phyloP scores from a whole-genome alignment of 768 basidiomycete genomes.

The Sarcomyxa edulis region DNA sequence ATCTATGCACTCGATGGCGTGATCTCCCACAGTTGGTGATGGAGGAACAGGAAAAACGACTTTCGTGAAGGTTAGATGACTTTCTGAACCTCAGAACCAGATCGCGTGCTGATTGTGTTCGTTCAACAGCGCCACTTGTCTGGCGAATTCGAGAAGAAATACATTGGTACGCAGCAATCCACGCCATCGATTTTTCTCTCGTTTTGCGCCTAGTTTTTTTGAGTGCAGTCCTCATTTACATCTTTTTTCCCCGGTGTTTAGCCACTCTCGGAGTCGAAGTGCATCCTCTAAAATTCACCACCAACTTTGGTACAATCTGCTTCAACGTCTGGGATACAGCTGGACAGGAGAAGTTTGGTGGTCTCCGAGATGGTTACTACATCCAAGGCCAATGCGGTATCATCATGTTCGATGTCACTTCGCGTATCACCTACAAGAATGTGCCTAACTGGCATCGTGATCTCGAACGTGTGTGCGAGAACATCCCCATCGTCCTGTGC shows the following conservation, averaged over 20 bases:
- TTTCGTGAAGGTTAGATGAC: constrained; percentile 81
- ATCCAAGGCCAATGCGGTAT: constrained; percentile 99
- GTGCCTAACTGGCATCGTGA: constrained; percentile 99
- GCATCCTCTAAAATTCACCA: constrained; percentile 91
- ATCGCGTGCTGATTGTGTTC: constrained; percentile 55
- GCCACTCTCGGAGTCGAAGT: constrained; percentile 99
- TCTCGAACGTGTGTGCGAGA: constrained; percentile 98
- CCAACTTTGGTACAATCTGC: constrained; percentile 98
- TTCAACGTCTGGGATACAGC: constrained; percentile 99
- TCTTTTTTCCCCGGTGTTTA: constrained; percentile 35
- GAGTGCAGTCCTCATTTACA: constrained; percentile 9
- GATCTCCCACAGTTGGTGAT: constrained; percentile 68
- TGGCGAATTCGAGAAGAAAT: constrained; percentile 99
- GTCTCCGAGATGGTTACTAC: constrained; percentile 94
- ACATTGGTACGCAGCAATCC: constrained; percentile 69
- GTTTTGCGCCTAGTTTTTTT: constrained; percentile 13
- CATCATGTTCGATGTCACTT: constrained; percentile 99
- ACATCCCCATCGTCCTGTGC: constrained; percentile 98
- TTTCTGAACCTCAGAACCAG: constrained; percentile 17
- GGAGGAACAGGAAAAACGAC: constrained; percentile 98
- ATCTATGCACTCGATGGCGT: constrained; percentile 16
- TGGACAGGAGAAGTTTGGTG: constrained; percentile 99
- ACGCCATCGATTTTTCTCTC: constrained; percentile 9
- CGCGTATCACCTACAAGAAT: constrained; percentile 99
- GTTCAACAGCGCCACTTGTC: constrained; percentile 85